phyloP scores from a whole-genome alignment of 345 rosid species.

The Citrus hindsii region DNA sequence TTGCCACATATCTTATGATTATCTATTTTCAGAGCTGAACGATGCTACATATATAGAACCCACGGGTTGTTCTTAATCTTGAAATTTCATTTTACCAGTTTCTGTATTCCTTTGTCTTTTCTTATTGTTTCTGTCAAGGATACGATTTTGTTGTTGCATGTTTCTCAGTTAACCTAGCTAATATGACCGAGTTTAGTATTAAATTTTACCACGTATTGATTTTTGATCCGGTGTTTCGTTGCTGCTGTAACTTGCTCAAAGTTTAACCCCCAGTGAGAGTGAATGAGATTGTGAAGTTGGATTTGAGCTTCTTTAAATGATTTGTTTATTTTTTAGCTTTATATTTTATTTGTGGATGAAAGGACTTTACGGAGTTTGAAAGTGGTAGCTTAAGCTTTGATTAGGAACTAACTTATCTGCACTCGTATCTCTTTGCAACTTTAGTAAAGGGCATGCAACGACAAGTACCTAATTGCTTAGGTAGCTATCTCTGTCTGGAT shows the following conservation, averaged over 20 bases:
- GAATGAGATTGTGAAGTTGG: not conserved
- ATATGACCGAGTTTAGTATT: not conserved
- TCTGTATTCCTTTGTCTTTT: not conserved
- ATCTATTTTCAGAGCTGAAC: not conserved
- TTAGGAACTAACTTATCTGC: not conserved
- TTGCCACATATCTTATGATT: not conserved
- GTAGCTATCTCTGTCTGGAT: not conserved
- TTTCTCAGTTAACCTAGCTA: not conserved
- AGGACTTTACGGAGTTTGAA: not conserved
- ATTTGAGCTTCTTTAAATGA: not conserved
- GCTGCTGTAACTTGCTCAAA: not conserved
- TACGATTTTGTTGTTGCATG: not conserved
- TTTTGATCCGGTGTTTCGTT: not conserved
- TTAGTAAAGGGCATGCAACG: not conserved
- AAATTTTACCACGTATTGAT: not conserved
- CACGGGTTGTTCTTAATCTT: not conserved
- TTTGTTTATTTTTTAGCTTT: not conserved
- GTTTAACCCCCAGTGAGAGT: not conserved
- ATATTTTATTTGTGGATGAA: not conserved
- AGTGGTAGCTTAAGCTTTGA: not conserved
- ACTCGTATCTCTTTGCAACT: not conserved
- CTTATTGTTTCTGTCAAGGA: not conserved
- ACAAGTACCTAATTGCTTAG: not conserved
- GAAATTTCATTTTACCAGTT: not conserved
- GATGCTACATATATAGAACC: not conserved